A percentile compares a stretch with the other conserved stretches of the same genome.
Evolutionary conservation across 1,139 yeast genomes (phyloP).

Genomic region (Diutina scorzettiae): DNA sequence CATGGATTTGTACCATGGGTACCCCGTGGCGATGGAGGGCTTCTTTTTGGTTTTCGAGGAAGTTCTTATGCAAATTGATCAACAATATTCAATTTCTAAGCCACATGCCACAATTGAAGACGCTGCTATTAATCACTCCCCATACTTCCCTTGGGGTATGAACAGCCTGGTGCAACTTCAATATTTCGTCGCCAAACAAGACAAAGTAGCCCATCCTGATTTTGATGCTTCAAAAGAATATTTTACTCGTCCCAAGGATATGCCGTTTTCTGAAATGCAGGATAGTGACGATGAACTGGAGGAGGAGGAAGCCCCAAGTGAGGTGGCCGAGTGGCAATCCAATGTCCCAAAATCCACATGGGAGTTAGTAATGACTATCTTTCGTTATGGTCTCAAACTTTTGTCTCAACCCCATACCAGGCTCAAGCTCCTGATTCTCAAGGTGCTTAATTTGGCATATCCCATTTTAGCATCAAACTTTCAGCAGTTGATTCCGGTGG

Average conservation of each 20-base stretch:
- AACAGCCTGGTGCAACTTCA: neutral
- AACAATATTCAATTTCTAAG: neutral
- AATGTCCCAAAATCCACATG: neutral
- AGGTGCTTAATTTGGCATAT: neutral
- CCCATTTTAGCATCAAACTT: conserved; percentile 1
- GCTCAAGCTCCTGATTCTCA: neutral
- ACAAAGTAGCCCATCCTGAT: neutral
- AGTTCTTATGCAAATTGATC: conserved; percentile 40
- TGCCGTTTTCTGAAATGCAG: neutral
- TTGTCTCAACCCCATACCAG: neutral
- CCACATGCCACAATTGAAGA: neutral
- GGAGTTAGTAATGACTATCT: neutral
- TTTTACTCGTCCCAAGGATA: conserved; percentile 1
- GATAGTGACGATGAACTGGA: conserved; percentile 4
- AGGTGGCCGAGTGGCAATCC: neutral
- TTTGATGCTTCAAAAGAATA: neutral
- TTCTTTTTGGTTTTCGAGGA: conserved; percentile 64
- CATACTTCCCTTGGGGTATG: conserved; percentile 4
- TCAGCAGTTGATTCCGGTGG: neutral
- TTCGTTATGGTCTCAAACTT: neutral
- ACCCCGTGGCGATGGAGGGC: conserved; percentile 57
- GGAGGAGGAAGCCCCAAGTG: neutral
- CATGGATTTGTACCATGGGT: conserved; percentile 78
- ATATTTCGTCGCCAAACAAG: neutral
- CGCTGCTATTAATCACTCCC: neutral